phyloP scores from a whole-genome alignment of 2,329 filamentous ascomycete genomes.

The Pseudocercospora fuligena region DNA sequence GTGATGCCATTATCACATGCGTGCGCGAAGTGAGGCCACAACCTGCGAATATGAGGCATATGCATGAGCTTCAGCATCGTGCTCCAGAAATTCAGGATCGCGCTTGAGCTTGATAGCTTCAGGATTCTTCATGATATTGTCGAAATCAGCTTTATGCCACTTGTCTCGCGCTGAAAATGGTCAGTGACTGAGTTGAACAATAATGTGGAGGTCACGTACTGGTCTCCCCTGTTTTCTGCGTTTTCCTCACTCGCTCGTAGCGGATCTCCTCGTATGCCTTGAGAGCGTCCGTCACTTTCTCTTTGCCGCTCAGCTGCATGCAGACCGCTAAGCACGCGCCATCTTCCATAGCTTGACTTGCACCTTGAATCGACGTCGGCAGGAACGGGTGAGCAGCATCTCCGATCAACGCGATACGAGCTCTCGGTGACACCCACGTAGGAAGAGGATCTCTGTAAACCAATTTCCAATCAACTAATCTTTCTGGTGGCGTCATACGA shows the following conservation, averaged over 20 bases:
- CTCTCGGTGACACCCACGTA: constrained; percentile 58
- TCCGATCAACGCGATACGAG: constrained; percentile 57
- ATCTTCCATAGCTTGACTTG: constrained; percentile 58
- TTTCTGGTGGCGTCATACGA: constrained; percentile 43
- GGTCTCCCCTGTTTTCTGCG: constrained; percentile 32
- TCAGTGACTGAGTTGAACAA: neutral
- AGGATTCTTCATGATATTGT: constrained; percentile 51
- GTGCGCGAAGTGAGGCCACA: constrained; percentile 9
- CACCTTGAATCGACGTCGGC: constrained; percentile 58
- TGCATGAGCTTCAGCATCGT: constrained; percentile 56
- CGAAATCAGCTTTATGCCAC: constrained; percentile 60
- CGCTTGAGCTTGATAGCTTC: constrained; percentile 53
- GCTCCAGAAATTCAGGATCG: constrained; percentile 56
- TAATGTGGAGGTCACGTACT: neutral
- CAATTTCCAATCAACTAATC: constrained; percentile 59
- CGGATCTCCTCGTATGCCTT: constrained; percentile 34
- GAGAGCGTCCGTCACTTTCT: constrained; percentile 40
- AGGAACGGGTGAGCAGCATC: constrained; percentile 62
- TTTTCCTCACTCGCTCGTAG: constrained; percentile 32
- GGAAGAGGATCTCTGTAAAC: constrained; percentile 61
- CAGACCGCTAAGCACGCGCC: constrained; percentile 53
- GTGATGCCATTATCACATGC: neutral
- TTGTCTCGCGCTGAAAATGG: constrained; percentile 33
- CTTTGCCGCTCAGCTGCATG: constrained; percentile 50
- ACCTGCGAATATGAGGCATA: constrained; percentile 43